Evolutionary conservation across 2,329 filamentous ascomycete genomes (phyloP).

Genomic region (Pseudogymnoascus sp.): DNA sequence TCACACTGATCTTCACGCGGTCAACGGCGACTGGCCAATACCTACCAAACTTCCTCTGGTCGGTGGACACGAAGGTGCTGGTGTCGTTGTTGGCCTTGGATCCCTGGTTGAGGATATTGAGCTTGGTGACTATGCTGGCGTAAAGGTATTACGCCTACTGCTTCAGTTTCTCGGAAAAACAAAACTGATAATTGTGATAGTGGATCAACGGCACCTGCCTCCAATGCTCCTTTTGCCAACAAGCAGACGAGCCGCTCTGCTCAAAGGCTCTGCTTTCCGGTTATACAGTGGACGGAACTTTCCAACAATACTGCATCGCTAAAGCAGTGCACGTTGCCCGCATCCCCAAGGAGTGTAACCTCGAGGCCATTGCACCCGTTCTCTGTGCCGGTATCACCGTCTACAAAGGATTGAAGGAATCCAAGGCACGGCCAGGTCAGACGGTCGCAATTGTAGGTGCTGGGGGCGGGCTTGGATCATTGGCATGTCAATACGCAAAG

Average conservation of each 20-base stretch:
- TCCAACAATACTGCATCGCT: constrained; percentile 86
- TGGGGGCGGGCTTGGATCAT: constrained; percentile 69
- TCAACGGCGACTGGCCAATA: constrained; percentile 86
- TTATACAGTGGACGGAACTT: constrained; percentile 86
- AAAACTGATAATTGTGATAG: constrained; percentile 17
- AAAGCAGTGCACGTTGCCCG: constrained; percentile 86
- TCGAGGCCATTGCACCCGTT: constrained; percentile 74
- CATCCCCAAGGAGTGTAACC: constrained; percentile 66
- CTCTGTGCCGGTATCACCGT: constrained; percentile 82
- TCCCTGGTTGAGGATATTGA: constrained; percentile 68
- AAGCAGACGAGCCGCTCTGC: constrained; percentile 77
- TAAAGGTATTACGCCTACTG: constrained; percentile 42
- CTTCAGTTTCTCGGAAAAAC: background rate
- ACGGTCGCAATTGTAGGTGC: constrained; percentile 78
- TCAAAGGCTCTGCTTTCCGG: constrained; percentile 66
- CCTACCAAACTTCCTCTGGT: constrained; percentile 75
- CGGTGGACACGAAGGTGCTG: constrained; percentile 73
- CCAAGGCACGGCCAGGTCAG: constrained; percentile 63
- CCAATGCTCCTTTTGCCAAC: constrained; percentile 73
- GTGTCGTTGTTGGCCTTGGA: constrained; percentile 73
- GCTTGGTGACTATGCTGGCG: constrained; percentile 75
- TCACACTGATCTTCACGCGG: constrained; percentile 57
- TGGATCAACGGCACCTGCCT: constrained; percentile 89
- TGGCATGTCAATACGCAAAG: constrained; percentile 80
- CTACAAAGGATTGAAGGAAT: constrained; percentile 88